A percentile compares a stretch with the other conserved stretches of the same genome.
phyloP scores from a whole-genome alignment of 2,329 filamentous ascomycete species.

The Pseudogymnoascus sp. region DNA sequence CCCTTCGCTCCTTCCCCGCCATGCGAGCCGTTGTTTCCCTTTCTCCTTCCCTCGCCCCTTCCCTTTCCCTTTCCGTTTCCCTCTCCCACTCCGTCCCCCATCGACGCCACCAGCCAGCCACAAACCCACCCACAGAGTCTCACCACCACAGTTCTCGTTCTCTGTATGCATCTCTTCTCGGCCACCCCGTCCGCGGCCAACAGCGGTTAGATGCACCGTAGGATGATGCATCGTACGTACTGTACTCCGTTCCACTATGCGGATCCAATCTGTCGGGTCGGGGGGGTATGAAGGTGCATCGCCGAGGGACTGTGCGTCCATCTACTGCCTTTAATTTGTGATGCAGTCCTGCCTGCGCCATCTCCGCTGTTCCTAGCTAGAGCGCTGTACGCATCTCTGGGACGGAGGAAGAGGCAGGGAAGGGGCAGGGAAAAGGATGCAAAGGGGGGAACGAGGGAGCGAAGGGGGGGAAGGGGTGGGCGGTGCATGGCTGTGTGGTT shows the following conservation, averaged over 20 bases:
- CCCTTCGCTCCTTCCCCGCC: not conserved
- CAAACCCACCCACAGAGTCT: not conserved
- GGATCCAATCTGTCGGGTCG: not conserved
- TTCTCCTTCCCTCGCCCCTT: too few relatives aligned
- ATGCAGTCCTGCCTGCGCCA: not conserved
- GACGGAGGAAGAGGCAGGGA: not conserved
- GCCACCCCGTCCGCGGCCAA: not conserved
- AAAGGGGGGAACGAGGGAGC: not conserved
- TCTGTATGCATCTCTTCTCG: not conserved
- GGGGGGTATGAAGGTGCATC: not conserved
- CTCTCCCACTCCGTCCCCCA: not conserved
- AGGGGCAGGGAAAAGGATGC: not conserved
- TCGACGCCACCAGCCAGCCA: not conserved
- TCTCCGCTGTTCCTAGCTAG: not conserved
- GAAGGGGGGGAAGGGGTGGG: not conserved
- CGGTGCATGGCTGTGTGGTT: not conserved
- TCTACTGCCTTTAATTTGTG: not conserved
- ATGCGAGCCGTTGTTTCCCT: too few relatives aligned
- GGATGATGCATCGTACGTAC: too few relatives aligned
- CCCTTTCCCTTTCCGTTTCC: not conserved
- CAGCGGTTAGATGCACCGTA: not conserved
- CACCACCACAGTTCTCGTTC: not conserved
- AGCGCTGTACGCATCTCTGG: not conserved
- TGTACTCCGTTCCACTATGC: not conserved
- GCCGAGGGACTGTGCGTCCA: not conserved